Base-by-base conservation (phyloP, 2,329 filamentous ascomycete species). In the Hymenoscyphus albidus region DNA sequence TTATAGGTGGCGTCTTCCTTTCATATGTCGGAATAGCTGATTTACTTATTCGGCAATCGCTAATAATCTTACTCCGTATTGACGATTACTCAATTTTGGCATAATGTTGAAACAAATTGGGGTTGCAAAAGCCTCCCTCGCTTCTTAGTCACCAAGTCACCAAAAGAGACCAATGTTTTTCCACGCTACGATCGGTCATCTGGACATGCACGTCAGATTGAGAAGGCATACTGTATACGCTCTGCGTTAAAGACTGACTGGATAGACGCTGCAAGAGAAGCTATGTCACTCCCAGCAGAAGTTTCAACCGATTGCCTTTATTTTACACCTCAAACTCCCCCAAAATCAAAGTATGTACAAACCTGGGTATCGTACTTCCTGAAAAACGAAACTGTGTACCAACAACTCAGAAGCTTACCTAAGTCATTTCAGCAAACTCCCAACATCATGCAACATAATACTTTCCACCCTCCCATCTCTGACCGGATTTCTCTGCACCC, bases 401-500 rank as follows among this genome's bases (percentile, higher is more conserved):
- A 4, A 12, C 7, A 48, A 51, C 6, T 9, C 44, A 27, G 13
- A 7, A 51, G 22, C 22, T 18, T 27, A 13, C 22, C 18, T 54
- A 5, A 22, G 0, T 69, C 57, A 73, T 62, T 72, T 73, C 18
- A 73, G 59, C 18, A 74, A 56, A 18, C 61, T 71, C 27, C 71
- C 71, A 35, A 74, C 71, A 69, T 74, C 72, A 58, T 71, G 61
- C 22, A 74, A 62, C 67, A 67, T 67, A 51, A 74, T 72, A 63
- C 66, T 71, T 59, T 74, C 69, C 5, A 71, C 65, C 58, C 65
- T 67, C 13, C 56, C 64, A n/a, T 63, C 58, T 3, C 58, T 58
- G 18, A 59, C 58, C 6, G 62, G 40, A 58, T 67, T 65, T 38
- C 63, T 65, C 42, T 72, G 70, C 12, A 73, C 72, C 6, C 61